These are phyloP conservation scores for Puya raimondii DNA, from an alignment of 176 grass and related monocot species.

Conservation along the genomic window DNA sequence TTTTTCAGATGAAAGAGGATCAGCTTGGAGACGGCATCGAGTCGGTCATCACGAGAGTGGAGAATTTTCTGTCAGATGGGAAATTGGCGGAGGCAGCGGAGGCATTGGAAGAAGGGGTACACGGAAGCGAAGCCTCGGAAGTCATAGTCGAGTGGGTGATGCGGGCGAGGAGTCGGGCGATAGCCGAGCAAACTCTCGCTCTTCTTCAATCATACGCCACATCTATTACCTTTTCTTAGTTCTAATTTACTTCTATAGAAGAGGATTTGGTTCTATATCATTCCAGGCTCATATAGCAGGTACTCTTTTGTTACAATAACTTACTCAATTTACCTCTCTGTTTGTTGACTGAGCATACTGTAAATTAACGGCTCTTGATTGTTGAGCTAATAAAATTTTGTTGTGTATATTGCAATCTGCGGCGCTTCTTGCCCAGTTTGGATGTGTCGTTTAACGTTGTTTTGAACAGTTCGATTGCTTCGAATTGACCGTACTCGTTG, in stretches of 20 bases:
- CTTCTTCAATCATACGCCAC: constrained; percentile 78
- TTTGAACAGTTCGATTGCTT: no score
- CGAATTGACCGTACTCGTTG: no score
- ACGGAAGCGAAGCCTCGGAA: constrained; percentile 62
- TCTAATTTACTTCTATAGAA: not conserved
- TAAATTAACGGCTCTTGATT: not conserved
- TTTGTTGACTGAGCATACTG: not conserved
- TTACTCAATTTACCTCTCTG: not conserved
- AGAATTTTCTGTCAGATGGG: constrained; percentile 54
- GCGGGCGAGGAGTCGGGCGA: constrained; percentile 56
- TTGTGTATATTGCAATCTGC: not conserved
- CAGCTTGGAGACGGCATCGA: constrained; percentile 69
- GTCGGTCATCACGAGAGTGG: constrained; percentile 62
- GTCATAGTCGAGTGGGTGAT: constrained; percentile 60
- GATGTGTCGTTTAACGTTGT: no score
- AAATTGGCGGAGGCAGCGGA: constrained; percentile 71
- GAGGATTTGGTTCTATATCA: no score
- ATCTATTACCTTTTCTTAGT: constrained; percentile 55
- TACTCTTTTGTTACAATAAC: not conserved
- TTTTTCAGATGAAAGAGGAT: constrained; percentile 71
- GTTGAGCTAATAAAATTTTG: not conserved
- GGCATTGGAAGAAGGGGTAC: constrained; percentile 63
- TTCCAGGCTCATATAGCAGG: not conserved
- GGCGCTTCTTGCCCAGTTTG: no score
- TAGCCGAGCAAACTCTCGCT: constrained; percentile 81